Evolutionary conservation across 2,329 filamentous ascomycete genomes (phyloP), one percentile per base, ranked within the genome.

Genomic region (Pseudogymnoascus sp.): DNA sequence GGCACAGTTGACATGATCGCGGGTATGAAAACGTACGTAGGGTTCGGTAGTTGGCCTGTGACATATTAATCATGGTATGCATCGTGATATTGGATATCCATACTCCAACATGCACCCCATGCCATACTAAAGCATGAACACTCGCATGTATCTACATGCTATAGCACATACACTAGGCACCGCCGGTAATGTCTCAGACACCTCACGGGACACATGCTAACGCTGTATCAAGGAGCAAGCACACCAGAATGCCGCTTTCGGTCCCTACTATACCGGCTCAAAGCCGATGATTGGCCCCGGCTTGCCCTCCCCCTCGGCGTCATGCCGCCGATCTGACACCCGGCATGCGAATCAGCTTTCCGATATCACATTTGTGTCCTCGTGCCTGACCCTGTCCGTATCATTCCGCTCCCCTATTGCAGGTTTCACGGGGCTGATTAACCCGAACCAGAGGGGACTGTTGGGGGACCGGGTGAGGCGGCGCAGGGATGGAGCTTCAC

Each of bases 281-380:
- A 29, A 12, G 5, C 51, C 5, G n/a, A 57, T 57, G 51, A 57
- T 57, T 57, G 51, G 51, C n/a, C 51, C 26, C 16, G 23, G 51
- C 5, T 34, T 34, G 16, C 51, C 10, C 51, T 34, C n/a, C 5
- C 10, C 8, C 29, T 57, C 51, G 51, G 51, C 51, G 51, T 57
- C 51, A 57, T 57, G 29, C n/a, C 47, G n/a, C 26, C 11, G 47
- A 57, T 57, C 47, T 12, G 5, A 31, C 8, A 57, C 47, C 26
- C 7, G 23, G 26, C 8, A 57, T 57, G 26, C 26, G 47, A 57
- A 57, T 57, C 47, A 57, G 26, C 47, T 18, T 34, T 7, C 47
- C 10, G 26, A 57, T 57, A 57, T 57, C 47, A 57, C 47, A 34
- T 57, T 57, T 57, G 4, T 57, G 47, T 34, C 47, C 47, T 57